Conservation (phyloP, 2,329 filamentous ascomycete genomes). For the Sclerotinia subarctica region DNA sequence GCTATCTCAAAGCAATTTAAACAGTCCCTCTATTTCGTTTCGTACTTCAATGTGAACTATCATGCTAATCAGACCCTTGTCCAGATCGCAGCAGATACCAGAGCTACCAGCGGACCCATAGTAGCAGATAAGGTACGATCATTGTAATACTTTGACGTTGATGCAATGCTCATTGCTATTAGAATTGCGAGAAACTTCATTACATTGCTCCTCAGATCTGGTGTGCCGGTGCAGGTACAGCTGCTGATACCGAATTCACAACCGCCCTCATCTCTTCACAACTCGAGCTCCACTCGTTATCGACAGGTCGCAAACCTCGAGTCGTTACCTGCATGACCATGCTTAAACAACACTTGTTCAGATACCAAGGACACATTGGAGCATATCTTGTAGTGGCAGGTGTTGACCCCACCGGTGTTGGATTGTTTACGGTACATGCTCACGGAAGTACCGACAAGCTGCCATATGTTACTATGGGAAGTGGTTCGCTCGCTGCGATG, state of each 20-base stretch:
- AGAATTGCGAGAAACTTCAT: conserved; percentile 99
- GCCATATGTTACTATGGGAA: conserved; percentile 98
- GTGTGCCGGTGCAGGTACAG: conserved; percentile 97
- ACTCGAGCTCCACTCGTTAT: conserved; percentile 94
- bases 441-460: conserved; percentile 98
- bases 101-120: conserved; percentile 95
- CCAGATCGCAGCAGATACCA: conserved; percentile 94
- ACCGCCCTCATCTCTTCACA: conserved; percentile 98
- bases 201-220: conserved; percentile 99
- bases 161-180: conserved; percentile 21
- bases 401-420: conserved; percentile 89
- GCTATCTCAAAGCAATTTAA: background rate
- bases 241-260: conserved; percentile 98
- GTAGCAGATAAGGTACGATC: conserved; percentile 84
- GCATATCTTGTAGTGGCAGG: conserved; percentile 97
- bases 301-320: conserved; percentile 91
- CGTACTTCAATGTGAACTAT: background rate
- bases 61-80: conserved; percentile 27
- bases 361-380: conserved; percentile 95
- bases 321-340: conserved; percentile 99
- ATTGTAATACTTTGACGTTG: background rate
- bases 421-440: conserved; percentile 97
- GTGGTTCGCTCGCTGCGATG: conserved; percentile 94
- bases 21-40: background rate
- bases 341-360: conserved; percentile 99